A percentile compares a stretch with the other conserved stretches of the same genome.
These are phyloP conservation scores for Xylaria arbuscula DNA, from an alignment of 2,329 filamentous ascomycete species.

Conservation along the genomic window DNA sequence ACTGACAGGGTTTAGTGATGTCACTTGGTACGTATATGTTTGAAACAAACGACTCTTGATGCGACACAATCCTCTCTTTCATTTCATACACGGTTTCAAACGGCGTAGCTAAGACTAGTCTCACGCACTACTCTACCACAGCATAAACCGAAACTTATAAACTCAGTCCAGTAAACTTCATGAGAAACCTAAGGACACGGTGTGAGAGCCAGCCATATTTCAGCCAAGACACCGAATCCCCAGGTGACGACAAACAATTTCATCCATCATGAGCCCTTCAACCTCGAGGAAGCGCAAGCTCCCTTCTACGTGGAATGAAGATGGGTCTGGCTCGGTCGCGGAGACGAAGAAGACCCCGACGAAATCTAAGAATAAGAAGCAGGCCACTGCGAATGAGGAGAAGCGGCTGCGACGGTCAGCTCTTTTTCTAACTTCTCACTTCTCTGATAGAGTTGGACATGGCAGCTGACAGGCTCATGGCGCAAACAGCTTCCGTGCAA, in stretches of 20 bases:
- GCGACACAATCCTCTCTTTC: too few species aligned
- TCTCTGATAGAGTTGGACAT: not conserved
- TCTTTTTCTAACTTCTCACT: not conserved
- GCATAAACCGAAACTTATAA: too few species aligned
- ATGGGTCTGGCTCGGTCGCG: not conserved
- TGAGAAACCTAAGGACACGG: not conserved
- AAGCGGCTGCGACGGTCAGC: constrained; percentile 35
- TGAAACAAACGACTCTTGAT: too few species aligned
- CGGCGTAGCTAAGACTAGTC: too few species aligned
- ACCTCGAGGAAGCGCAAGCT: constrained; percentile 31
- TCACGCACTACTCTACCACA: not conserved
- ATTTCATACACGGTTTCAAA: too few species aligned
- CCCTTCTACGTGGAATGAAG: constrained; percentile 13
- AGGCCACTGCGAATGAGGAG: constrained; percentile 3
- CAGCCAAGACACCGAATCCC: not conserved
- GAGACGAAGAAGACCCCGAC: constrained; percentile 15
- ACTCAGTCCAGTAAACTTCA: not conserved
- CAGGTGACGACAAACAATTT: not conserved
- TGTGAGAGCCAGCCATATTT: not conserved
- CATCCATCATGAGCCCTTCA: constrained; percentile 9
- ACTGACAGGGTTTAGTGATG: too few species aligned
- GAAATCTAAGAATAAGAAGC: not conserved
- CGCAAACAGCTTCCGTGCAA: constrained; percentile 24
- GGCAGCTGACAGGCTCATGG: not conserved
- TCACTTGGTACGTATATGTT: too few species aligned